Base-by-base conservation (phyloP, 2,329 filamentous ascomycete genomes). In the Myriosclerotinia scirpicola region DNA sequence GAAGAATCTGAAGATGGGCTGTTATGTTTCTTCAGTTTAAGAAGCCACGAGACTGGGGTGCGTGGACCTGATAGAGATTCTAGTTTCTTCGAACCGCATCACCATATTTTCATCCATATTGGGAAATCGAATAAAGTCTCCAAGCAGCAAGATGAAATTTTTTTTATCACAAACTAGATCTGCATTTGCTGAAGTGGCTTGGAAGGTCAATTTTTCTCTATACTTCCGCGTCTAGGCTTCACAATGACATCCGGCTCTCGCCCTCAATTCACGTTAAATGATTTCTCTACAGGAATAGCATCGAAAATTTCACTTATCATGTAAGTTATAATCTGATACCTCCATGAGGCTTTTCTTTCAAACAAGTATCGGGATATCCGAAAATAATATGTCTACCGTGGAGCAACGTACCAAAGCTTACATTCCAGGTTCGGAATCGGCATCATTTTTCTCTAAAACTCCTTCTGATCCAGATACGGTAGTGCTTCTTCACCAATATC, bases 401-500 rank as follows among this genome's bases (percentile, higher is more conserved):
- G 8, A 44, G 12, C 22, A 26, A 26, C 3, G 2, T 26, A 26
- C 30, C 30, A 3, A 52, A 11, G 6, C 20, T 22, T 36, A 1
- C 30, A 60, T 60, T 60, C 56, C 30, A 38, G 30, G 7, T 34
- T 60, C 34, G 20, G 4, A 36, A 36, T 38, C 15, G 20, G 26
- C 42, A 38, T 30, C 22, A 12, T 36, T 60, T 44, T 60, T 36
- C 9, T 46, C 55, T 59, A 46, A 46, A 59, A 46, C 11, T 46
- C 20, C 5, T 60, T 6, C 4, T 36, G 15, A 9, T 12, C 26
- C 1, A 11, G 14, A 34, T 60, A 60, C 14, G 56, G 20, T 38
- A 44, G 42, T 22, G 20, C 11, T 1, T 22, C 56, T 48, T 59
- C 17, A 17, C 42, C 42, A 7, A 48, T 38, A 11, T 60, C 44